phyloP scores from a whole-genome alignment of 148 eudicot genomes.

The Nepenthes mirabilis region DNA sequence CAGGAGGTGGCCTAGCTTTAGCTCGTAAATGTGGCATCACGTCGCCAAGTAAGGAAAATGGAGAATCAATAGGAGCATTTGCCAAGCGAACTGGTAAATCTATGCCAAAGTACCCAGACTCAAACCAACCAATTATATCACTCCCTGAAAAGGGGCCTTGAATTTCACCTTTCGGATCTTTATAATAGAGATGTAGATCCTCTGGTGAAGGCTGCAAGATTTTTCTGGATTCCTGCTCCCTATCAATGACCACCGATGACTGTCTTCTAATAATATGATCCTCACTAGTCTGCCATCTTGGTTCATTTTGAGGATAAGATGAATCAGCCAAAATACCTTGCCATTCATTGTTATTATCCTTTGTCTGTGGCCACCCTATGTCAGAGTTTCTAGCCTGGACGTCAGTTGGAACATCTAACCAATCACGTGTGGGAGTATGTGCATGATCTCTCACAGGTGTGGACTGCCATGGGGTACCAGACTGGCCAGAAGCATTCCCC shows the following conservation, averaged over 20 bases:
- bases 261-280: slow-evolving; percentile 40
- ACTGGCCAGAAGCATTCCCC: slow-evolving; percentile 27
- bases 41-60: slow-evolving; percentile 72
- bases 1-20: slow-evolving; percentile 86
- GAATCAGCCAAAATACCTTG: slow-evolving; percentile 21
- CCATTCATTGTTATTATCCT: slow-evolving; percentile 24
- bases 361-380: slow-evolving; percentile 39
- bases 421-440: slow-evolving; percentile 20
- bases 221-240: slow-evolving; percentile 41
- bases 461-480: slow-evolving; percentile 38
- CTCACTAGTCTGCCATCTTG: slow-evolving; percentile 26
- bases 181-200: slow-evolving; percentile 69
- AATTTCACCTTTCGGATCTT: slow-evolving; percentile 83
- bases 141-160: slow-evolving; percentile 92
- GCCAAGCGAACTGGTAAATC: slow-evolving; percentile 75
- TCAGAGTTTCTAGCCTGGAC: slow-evolving; percentile 24
- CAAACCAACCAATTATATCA: slow-evolving; percentile 97
- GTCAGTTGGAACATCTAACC: slow-evolving; percentile 30
- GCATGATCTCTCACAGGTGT: slow-evolving; percentile 29
- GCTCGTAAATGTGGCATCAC: slow-evolving; percentile 95
- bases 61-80: slow-evolving; percentile 49
- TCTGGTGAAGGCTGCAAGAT: slow-evolving; percentile 58
- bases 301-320: slow-evolving; percentile 26
- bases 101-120: slow-evolving; percentile 90
- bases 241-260: slow-evolving; percentile 26